Base-by-base conservation (phyloP, 805 yeast species). In the Diddensiella transvaalensis region DNA sequence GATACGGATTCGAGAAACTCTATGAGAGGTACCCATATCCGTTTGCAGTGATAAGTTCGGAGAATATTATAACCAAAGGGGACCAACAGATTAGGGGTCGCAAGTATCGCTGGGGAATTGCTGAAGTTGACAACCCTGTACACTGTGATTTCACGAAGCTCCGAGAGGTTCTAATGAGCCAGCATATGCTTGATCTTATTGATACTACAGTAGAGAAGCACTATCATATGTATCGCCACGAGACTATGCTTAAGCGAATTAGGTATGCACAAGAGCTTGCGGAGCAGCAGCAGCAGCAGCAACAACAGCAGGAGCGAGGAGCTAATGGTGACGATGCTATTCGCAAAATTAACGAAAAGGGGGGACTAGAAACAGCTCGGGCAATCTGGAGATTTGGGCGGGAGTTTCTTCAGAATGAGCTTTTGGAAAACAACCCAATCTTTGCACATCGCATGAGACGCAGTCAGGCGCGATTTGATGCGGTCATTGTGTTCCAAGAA, bases 31-130 rank as follows among this genome's bases (percentile, higher is more conserved):
- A 19, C 33, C 8, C 18, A 13, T 35, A 24, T 13, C 97, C 96
- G 30, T 62, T 56, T 40, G 63, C 96, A 2, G 69, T 89, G 11
- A 78, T 10, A 75, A 53, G 60, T 1, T 65, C 91, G 15, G 91
- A 85, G 63, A 83, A 82, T 60, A 75, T 77, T 50, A 86, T 83
- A 57, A 11, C 40, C 6, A 71, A 78, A 41, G 71, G 77, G 13
- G 76, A 79, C 38, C 95, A 93, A 24, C 70, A 74, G 48, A 83
- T 86, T 19, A 76, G 82, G 48, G 96, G 95, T 60, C 82, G 96
- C 69, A 73, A 78, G 53, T 91, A 91, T 67, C 96, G 96, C 53
- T 93, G 99, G 99, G 98, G 98, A 56, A 75, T 85, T 21, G 86
- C 91, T 58, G 97, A 93, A 69, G 89, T 93, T 57, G 97, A 90